Percentiles rank a stretch among this genome's conserved stretches.
Conservation (phyloP, 352 stramenopile genomes). For the Pythium coloratum region DNA sequence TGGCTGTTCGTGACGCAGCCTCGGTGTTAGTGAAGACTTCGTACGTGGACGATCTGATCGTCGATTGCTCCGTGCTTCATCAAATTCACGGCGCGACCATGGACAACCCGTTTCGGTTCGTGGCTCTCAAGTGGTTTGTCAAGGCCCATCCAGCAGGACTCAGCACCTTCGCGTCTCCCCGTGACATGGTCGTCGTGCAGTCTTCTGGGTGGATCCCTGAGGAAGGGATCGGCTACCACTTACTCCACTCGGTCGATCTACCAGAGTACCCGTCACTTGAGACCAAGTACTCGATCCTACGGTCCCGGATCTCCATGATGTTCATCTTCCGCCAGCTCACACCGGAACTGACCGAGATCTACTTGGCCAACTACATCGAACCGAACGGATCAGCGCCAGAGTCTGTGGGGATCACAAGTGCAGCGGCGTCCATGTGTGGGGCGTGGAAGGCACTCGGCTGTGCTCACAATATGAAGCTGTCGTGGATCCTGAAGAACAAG, state of each 20-base stretch:
- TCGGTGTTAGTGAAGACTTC: conserved; percentile 51
- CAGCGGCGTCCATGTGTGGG: conserved; percentile 35
- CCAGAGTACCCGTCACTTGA: conserved; percentile 35
- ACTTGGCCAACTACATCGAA: conserved; percentile 44
- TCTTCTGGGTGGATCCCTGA: conserved; percentile 7
- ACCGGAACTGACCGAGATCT: conserved; percentile 39
- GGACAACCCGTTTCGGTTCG: conserved; percentile 22
- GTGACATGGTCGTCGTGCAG: conserved; percentile 22
- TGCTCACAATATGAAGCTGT: conserved; percentile 28
- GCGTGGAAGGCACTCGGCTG: conserved; percentile 33
- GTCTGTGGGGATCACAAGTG: conserved; percentile 36
- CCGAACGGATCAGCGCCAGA: conserved; percentile 47
- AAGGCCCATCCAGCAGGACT: conserved; percentile 16
- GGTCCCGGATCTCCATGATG: conserved; percentile 44
- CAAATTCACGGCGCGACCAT: conserved; percentile 39
- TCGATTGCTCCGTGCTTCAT: conserved; percentile 48
- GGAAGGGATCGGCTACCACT: conserved; percentile 36
- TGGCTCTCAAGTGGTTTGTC: conserved; percentile 29
- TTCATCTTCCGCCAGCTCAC: conserved; percentile 37
- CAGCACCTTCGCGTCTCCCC: conserved; percentile 15
- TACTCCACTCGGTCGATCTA: conserved; percentile 48
- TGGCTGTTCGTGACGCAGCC: conserved; percentile 41
- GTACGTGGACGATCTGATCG: conserved; percentile 47
- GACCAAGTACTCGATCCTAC: conserved; percentile 33
- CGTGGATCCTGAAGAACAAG: conserved; percentile 40